These are phyloP conservation scores for Cocos nucifera DNA, from an alignment of 176 grass and related monocot genomes.

Conservation along the genomic window DNA sequence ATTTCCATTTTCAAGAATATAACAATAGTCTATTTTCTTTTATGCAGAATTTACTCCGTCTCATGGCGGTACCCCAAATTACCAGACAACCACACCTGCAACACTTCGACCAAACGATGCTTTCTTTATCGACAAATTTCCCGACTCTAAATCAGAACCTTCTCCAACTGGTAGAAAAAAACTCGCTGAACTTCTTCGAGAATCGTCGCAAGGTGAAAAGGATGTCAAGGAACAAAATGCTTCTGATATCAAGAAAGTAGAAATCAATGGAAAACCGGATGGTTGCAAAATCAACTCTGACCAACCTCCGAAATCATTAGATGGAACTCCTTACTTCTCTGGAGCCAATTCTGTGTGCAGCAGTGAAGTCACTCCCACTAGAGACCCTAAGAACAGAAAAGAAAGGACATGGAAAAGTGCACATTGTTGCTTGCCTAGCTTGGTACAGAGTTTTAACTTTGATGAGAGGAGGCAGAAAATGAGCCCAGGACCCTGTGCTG, in stretches of 20 bases:
- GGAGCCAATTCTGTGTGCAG: constrained; percentile 33
- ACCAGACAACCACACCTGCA: constrained; percentile 36
- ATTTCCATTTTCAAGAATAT: too few relatives aligned
- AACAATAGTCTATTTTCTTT: not conserved
- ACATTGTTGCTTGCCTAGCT: constrained; percentile 59
- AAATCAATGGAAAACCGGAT: constrained; percentile 5
- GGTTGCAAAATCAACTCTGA: constrained; percentile 10
- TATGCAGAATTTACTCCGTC: constrained; percentile 91
- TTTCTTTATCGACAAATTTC: constrained; percentile 19
- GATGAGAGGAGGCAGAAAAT: constrained; percentile 56
- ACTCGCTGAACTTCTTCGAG: constrained; percentile 56
- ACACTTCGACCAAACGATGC: constrained; percentile 25
- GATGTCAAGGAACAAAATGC: not conserved
- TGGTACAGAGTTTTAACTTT: constrained; percentile 38
- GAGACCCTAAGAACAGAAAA: constrained; percentile 36
- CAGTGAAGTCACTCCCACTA: constrained; percentile 7
- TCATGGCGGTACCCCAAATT: constrained; percentile 58
- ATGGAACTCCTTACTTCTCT: constrained; percentile 20
- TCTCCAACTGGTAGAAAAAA: constrained; percentile 72
- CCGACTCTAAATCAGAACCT: constrained; percentile 47
- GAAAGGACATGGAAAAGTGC: constrained; percentile 39
- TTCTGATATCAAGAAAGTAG: constrained; percentile 4
- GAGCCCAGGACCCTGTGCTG: constrained; percentile 36
- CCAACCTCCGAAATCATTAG: constrained; percentile 5
- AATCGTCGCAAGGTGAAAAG: constrained; percentile 27